These are phyloP conservation scores for Forsythia suspensa DNA, from an alignment of 257 asterid species.

Conservation along the genomic window DNA sequence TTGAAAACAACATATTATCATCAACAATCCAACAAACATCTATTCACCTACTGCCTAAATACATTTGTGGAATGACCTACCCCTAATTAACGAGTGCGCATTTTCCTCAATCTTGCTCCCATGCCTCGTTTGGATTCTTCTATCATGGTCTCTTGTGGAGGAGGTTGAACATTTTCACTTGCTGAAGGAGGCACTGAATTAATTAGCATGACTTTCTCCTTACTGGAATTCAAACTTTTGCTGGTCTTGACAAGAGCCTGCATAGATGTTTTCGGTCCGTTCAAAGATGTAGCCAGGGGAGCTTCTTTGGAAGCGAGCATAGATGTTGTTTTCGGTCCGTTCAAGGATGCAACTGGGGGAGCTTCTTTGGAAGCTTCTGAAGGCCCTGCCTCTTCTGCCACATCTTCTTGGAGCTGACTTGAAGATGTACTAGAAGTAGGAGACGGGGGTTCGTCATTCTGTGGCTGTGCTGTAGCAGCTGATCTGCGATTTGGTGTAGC, in stretches of 20 bases:
- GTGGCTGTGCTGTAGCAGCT: slow-evolving; percentile 29
- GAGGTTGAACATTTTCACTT: slow-evolving; percentile 30
- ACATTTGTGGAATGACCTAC: slow-evolving; percentile 15
- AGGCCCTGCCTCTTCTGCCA: slow-evolving; percentile 22
- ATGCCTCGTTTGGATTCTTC: slow-evolving; percentile 48
- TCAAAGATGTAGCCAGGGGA: slow-evolving; percentile 31
- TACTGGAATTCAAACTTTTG: slow-evolving; percentile 35
- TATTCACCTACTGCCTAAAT: background rate
- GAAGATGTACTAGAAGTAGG: slow-evolving; percentile 29
- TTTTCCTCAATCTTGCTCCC: slow-evolving; percentile 50
- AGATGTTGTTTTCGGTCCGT: slow-evolving; percentile 32
- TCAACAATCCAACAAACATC: slow-evolving; percentile 18
- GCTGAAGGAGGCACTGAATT: slow-evolving; percentile 37
- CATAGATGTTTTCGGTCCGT: slow-evolving; percentile 46
- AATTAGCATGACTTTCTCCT: slow-evolving; percentile 42
- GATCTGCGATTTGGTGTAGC: slow-evolving; percentile 35
- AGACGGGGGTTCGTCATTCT: slow-evolving; percentile 29
- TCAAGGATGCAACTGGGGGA: slow-evolving; percentile 25
- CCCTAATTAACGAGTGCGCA: slow-evolving; percentile 26
- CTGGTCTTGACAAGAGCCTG: slow-evolving; percentile 29
- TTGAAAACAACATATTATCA: slow-evolving; percentile 30
- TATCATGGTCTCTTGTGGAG: slow-evolving; percentile 27
- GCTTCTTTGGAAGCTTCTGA: slow-evolving; percentile 18
- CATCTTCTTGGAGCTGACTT: slow-evolving; percentile 36
- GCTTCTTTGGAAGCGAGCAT: slow-evolving; percentile 34